A percentile compares a stretch with the other conserved stretches of the same genome.
phyloP scores from a whole-genome alignment of 2,329 filamentous ascomycete species.

The Arthroderma uncinatum region DNA sequence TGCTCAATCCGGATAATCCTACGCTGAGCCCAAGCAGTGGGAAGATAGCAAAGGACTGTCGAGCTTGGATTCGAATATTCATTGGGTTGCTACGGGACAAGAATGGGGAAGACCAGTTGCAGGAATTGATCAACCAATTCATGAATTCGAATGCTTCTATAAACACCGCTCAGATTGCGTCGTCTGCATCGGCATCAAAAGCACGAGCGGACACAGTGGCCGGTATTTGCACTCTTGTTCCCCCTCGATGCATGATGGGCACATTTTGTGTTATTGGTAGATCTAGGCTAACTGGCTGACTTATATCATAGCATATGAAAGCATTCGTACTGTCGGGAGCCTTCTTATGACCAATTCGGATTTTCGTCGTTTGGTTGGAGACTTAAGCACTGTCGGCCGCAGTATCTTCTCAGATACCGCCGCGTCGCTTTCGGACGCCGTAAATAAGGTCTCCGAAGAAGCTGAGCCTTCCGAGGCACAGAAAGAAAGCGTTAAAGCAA shows the following conservation, averaged over 20 bases:
- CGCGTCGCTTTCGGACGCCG: conserved; percentile 63
- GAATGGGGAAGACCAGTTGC: conserved; percentile 72
- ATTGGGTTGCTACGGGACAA: conserved; percentile 75
- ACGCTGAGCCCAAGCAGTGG: conserved; percentile 69
- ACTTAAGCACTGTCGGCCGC: conserved; percentile 64
- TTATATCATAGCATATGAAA: conserved; percentile 54
- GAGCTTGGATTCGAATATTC: conserved; percentile 64
- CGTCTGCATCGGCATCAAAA: conserved; percentile 51
- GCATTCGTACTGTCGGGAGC: conserved; percentile 68
- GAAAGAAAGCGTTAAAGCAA: conserved; percentile 40
- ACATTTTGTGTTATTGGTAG: background rate
- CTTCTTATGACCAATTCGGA: conserved; percentile 83
- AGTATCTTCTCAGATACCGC: conserved; percentile 83
- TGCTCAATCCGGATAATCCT: conserved; percentile 63
- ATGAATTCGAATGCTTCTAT: conserved; percentile 60
- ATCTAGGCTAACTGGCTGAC: background rate
- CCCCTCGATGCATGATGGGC: background rate
- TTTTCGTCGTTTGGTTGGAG: conserved; percentile 74
- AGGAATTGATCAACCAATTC: conserved; percentile 83
- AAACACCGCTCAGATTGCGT: conserved; percentile 53
- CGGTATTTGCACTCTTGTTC: conserved; percentile 36
- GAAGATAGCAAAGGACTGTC: conserved; percentile 58
- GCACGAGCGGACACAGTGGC: conserved; percentile 60
- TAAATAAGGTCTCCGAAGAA: conserved; percentile 60
- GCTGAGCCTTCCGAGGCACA: conserved; percentile 58